Percentiles rank a stretch among this genome's conserved stretches.
Evolutionary conservation across 2,329 filamentous ascomycete species (phyloP).

Genomic region (Fusarium sp.): DNA sequence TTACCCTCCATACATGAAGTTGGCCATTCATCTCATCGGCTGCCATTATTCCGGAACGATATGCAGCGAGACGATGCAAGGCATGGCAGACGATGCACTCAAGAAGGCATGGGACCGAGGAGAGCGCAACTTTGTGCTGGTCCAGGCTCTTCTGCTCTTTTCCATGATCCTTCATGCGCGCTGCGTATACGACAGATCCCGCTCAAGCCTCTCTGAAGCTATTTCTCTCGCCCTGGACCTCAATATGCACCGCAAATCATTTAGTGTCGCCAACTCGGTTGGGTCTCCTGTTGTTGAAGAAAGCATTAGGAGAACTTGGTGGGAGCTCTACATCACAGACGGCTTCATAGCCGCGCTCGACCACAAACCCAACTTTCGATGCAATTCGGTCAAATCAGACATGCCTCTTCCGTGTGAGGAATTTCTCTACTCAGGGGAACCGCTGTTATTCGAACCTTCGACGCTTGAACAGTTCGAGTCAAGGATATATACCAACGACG

Average conservation of each 20-base stretch:
- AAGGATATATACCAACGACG: background rate
- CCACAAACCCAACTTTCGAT: background rate
- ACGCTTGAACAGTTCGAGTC: background rate
- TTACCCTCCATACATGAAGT: slow-evolving; percentile 3
- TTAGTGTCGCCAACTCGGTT: background rate
- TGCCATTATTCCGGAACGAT: slow-evolving; percentile 10
- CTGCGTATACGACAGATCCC: background rate
- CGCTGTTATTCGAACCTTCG: background rate
- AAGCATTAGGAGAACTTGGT: background rate
- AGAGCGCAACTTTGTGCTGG: background rate
- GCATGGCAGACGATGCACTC: background rate
- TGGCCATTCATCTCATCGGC: slow-evolving; percentile 10
- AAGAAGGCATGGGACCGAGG: background rate
- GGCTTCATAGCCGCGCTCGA: background rate
- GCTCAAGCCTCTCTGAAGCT: background rate
- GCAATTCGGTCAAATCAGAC: background rate
- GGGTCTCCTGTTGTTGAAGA: background rate
- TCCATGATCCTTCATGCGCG: background rate
- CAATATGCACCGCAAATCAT: background rate
- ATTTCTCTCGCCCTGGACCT: background rate
- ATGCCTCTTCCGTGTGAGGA: background rate
- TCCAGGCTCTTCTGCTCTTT: background rate
- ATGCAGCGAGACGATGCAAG: slow-evolving; percentile 16
- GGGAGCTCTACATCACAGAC: slow-evolving; percentile 3
- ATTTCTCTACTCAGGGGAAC: background rate